These are phyloP conservation scores for Rhodocollybia butyracea DNA, from an alignment of 768 basidiomycete species.

Conservation along the genomic window DNA sequence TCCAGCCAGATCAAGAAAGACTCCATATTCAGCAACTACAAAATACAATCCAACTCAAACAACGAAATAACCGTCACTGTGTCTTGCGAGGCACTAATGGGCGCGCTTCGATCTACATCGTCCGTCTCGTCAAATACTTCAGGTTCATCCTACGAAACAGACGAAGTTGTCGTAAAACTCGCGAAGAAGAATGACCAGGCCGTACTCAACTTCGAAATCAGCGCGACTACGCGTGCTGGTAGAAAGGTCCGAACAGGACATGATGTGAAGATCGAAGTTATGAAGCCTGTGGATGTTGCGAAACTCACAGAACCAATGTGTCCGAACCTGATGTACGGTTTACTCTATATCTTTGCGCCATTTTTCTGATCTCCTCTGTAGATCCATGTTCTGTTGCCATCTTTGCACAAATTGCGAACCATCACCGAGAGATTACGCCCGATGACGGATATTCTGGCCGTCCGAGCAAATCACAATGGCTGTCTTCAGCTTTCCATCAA, in stretches of 20 bases:
- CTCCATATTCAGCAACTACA: conserved; percentile 70
- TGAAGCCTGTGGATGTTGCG: conserved; percentile 71
- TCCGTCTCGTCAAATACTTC: conserved; percentile 20
- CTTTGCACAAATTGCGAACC: conserved; percentile 71
- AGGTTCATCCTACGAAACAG: conserved; percentile 3
- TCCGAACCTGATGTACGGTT: conserved; percentile 77
- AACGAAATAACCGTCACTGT: conserved; percentile 81
- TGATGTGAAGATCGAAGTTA: conserved; percentile 79
- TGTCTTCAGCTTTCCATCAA: conserved; percentile 47
- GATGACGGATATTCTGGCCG: conserved; percentile 64
- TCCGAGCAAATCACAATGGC: conserved; percentile 68
- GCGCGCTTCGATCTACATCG: conserved; percentile 60
- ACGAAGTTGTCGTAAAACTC: conserved; percentile 64
- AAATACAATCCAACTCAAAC: conserved; percentile 81
- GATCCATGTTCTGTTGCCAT: conserved; percentile 77
- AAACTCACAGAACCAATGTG: conserved; percentile 78
- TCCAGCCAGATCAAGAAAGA: conserved; percentile 60
- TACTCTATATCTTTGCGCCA: background rate
- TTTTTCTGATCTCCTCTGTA: conserved; percentile 23
- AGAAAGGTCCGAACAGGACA: conserved; percentile 65
- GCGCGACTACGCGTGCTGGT: conserved; percentile 59
- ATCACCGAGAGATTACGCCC: conserved; percentile 72
- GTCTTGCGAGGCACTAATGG: conserved; percentile 69
- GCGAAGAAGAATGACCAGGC: conserved; percentile 85
- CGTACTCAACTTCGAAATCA: conserved; percentile 74